Base-by-base conservation (phyloP, 2,329 filamentous ascomycete genomes). In the Aspergillus quadrilineatus region DNA sequence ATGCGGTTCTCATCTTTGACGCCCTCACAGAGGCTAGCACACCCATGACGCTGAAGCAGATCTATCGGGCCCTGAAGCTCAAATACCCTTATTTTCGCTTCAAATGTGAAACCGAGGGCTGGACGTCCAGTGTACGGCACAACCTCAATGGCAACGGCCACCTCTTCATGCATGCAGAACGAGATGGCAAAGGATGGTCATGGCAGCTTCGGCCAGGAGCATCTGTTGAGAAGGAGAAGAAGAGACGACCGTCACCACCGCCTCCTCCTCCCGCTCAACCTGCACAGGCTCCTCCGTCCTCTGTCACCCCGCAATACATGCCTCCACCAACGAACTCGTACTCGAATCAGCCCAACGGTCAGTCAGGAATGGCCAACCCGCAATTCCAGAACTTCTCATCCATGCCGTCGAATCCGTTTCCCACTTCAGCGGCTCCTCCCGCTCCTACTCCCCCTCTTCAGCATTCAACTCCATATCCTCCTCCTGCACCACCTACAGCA, bases 81-180 rank as follows among this genome's bases (percentile, higher is more conserved):
- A 84, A 84, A 60, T 87, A 85, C 64, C 84, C 85, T 1, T 87
- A 82, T 65, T 80, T 80, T 65, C 77, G 77, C 65, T 87, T 83
- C 75, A 85, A 84, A 65, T 85, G 85, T 67, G 82, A 80, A 53
- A 86, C 84, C 1, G 80, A 81, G 61, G 85, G 85, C 12, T 88
- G 85, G 85, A 85, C 86, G 58, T 86, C 83, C 34, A 86, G 84
- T 74, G 84, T 88, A 37, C 80, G 85, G 34, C 85, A 88, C 67
- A 88, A 88, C 57, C 74, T 88, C 45, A 79, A 70, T 73, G 82
- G 66, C 73, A 86, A 75, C 75, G 82, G 70, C 66, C 82, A 72
- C 75, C 79, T 71, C 47, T 87, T 87, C 65, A 79, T 81, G 67
- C 84, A 85, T 63, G 82, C 81, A 14, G 83, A 85, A 61, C 82